phyloP scores from a whole-genome alignment of 2,329 filamentous ascomycete species.

The Penicillium sp. region DNA sequence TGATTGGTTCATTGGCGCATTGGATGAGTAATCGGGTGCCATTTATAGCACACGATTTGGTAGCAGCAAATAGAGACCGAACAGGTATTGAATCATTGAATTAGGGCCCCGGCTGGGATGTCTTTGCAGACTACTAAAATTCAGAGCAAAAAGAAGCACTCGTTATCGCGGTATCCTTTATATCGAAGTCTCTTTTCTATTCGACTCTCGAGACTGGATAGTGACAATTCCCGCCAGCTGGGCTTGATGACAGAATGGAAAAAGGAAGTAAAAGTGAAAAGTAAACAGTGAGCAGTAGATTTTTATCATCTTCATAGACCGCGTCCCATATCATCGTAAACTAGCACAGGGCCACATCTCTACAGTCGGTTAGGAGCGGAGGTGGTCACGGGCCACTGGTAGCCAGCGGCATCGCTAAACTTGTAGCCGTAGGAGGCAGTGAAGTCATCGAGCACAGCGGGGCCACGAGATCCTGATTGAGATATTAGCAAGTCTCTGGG shows the following conservation, averaged over 20 bases:
- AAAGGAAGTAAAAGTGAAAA: constrained; percentile 9
- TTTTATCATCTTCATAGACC: constrained; percentile 24
- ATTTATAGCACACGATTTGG: not conserved
- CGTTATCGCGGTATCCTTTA: constrained; percentile 12
- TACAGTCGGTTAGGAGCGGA: constrained; percentile 78
- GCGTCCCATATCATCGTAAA: constrained; percentile 27
- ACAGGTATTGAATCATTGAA: too few species aligned
- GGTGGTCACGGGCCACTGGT: constrained; percentile 82
- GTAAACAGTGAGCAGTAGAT: constrained; percentile 18
- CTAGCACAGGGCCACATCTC: constrained; percentile 28
- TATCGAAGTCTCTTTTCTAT: constrained; percentile 11
- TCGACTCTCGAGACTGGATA: constrained; percentile 3
- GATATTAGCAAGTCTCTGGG: not conserved
- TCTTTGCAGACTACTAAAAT: not conserved
- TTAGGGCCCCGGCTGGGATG: not conserved
- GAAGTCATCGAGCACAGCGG: constrained; percentile 95
- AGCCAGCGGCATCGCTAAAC: constrained; percentile 93
- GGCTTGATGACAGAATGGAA: constrained; percentile 5
- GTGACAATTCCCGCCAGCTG: constrained; percentile 11
- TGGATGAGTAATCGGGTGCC: not conserved
- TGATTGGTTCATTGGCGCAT: not conserved
- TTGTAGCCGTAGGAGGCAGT: constrained; percentile 98
- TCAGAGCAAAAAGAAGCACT: not conserved
- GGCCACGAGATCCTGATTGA: constrained; percentile 80
- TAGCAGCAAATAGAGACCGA: not conserved